Conservation (phyloP, 2,329 filamentous ascomycete genomes). For the Cordyceps tenuipes region DNA sequence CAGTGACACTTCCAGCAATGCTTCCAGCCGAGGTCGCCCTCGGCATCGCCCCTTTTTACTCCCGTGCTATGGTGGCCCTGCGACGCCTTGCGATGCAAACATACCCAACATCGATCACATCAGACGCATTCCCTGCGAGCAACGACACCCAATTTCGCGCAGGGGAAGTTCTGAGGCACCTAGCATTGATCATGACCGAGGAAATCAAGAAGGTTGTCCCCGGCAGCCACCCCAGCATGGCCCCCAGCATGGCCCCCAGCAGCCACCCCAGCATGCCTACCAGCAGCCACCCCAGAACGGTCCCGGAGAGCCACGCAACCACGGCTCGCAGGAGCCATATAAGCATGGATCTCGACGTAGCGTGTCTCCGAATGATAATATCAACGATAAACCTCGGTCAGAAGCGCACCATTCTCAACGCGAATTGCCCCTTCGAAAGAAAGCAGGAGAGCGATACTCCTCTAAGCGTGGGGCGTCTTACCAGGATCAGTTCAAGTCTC, state of each 20-base stretch:
- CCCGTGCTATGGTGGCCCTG: background rate
- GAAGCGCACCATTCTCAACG: background rate
- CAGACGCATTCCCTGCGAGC: background rate
- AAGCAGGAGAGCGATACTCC: background rate
- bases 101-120: background rate
- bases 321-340: no score
- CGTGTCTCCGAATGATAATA: no score
- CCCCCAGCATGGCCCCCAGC: no score
- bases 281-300: no score
- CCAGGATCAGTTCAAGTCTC: background rate
- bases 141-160: background rate
- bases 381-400: no score
- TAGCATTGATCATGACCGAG: background rate
- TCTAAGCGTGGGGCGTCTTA: background rate
- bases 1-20: no score
- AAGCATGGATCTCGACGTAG: no score
- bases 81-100: no score
- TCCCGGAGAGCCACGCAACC: no score
- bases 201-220: background rate
- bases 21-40: background rate
- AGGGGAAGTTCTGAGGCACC: background rate
- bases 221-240: no score
- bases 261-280: no score
- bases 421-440: no score
- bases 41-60: background rate